Percentiles rank a stretch among this genome's conserved stretches.
phyloP scores from a whole-genome alignment of 2,329 filamentous ascomycete genomes.

The Thelonectria discophora region DNA sequence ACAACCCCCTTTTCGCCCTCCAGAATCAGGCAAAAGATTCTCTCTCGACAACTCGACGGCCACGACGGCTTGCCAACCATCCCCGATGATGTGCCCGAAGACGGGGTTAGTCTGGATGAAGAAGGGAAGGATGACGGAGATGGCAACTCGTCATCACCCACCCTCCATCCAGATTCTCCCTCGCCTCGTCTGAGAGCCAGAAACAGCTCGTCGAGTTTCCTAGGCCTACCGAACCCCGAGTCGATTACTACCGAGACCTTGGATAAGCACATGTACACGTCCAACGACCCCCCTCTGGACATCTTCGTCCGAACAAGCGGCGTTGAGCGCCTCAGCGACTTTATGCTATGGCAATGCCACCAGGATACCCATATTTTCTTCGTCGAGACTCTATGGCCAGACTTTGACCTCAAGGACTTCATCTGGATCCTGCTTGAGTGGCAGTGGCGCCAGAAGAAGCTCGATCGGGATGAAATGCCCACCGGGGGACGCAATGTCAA shows the following conservation, averaged over 20 bases:
- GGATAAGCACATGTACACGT: slow-evolving; percentile 87
- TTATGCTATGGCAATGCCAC: slow-evolving; percentile 99
- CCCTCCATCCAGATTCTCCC: slow-evolving; percentile 64
- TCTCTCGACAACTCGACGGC: slow-evolving; percentile 68
- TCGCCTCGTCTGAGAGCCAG: slow-evolving; percentile 49
- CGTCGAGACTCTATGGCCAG: slow-evolving; percentile 90
- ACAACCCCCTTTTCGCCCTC: slow-evolving; percentile 85
- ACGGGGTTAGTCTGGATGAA: slow-evolving; percentile 53
- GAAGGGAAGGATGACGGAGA: slow-evolving; percentile 54
- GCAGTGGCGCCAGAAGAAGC: slow-evolving; percentile 73
- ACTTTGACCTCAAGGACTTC: slow-evolving; percentile 94
- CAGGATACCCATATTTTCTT: slow-evolving; percentile 93
- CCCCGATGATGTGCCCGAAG: slow-evolving; percentile 57
- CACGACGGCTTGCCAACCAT: slow-evolving; percentile 59
- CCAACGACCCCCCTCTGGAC: slow-evolving; percentile 85
- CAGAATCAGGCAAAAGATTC: slow-evolving; percentile 86
- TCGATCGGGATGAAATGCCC: slow-evolving; percentile 60
- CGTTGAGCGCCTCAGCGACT: slow-evolving; percentile 92
- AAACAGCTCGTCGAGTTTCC: slow-evolving; percentile 47
- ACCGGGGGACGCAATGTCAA: slow-evolving; percentile 44
- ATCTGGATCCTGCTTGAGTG: slow-evolving; percentile 92
- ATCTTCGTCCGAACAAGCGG: slow-evolving; percentile 92
- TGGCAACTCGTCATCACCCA: slow-evolving; percentile 69
- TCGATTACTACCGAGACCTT: slow-evolving; percentile 85
- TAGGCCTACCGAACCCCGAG: slow-evolving; percentile 75